These are phyloP conservation scores for Trichosporon asahii DNA, from an alignment of 1,284 basidiomycete genomes.

Conservation along the genomic window DNA sequence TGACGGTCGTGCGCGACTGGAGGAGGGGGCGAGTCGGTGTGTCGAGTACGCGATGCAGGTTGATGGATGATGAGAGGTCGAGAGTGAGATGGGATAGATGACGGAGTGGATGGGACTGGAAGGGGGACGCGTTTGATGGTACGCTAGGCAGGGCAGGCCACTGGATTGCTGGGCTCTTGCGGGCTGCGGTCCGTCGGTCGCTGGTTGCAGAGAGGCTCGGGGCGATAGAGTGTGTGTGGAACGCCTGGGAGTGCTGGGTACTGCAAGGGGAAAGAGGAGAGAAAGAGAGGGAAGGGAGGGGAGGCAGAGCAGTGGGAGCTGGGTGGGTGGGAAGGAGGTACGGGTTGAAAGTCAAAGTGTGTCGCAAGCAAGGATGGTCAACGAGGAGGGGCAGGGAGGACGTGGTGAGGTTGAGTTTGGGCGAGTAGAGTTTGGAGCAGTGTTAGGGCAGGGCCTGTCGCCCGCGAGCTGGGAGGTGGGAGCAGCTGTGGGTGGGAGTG, in stretches of 20 bases:
- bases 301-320: not conserved
- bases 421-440: conserved; percentile 11
- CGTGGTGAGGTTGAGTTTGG: not conserved
- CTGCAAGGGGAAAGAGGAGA: not conserved
- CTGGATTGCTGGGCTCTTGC: not conserved
- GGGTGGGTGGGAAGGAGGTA: conserved; percentile 8
- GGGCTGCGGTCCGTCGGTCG: not conserved
- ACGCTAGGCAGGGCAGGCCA: not conserved
- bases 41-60: conserved; percentile 3
- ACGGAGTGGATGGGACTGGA: conserved; percentile 2
- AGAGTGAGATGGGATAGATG: conserved; percentile 6
- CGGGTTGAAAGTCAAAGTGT: conserved; percentile 3
- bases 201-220: not conserved
- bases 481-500: not conserved
- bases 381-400: not conserved
- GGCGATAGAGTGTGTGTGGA: not conserved
- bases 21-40: not conserved
- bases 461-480: not conserved
- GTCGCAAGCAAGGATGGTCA: not conserved
- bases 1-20: not conserved
- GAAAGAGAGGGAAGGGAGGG: not conserved
- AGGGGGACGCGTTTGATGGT: conserved; percentile 10
- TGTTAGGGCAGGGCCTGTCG: not conserved
- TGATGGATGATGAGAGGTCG: conserved; percentile 8
- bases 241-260: not conserved